These are phyloP conservation scores for Ogataea nakhonphanomensis DNA, from an alignment of 805 yeast species.

Conservation along the genomic window DNA sequence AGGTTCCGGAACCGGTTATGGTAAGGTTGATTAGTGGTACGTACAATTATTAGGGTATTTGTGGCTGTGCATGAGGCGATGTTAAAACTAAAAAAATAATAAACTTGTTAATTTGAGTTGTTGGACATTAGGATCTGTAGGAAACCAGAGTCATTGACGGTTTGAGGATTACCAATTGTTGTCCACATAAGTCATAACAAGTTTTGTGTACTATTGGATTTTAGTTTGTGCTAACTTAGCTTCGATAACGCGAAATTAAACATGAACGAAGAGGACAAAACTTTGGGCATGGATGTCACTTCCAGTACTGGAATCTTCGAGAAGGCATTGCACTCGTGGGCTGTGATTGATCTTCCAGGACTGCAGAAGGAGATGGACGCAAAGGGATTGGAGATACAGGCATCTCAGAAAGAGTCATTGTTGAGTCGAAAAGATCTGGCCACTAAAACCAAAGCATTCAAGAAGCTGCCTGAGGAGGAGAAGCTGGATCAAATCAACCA, in stretches of 20 bases:
- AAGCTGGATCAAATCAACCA: conserved; percentile 63
- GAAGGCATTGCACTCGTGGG: conserved; percentile 71
- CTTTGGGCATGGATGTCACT: conserved; percentile 9
- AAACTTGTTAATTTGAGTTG: neutral
- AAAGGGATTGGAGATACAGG: conserved; percentile 69
- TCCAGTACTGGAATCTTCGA: conserved; percentile 32
- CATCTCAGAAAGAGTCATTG: conserved; percentile 63
- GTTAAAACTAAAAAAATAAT: neutral
- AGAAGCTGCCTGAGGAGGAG: conserved; percentile 62
- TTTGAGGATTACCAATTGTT: too few species aligned
- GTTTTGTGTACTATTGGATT: too few species aligned
- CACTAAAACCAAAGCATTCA: conserved; percentile 78
- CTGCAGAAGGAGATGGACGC: conserved; percentile 73
- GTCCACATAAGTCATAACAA: too few species aligned
- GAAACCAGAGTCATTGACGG: neutral
- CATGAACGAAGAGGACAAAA: conserved; percentile 9
- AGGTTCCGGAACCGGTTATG: conserved; percentile 3
- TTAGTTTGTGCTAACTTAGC: neutral
- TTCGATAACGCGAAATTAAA: conserved; percentile 1
- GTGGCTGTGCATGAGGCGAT: conserved; percentile 7
- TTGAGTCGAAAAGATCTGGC: conserved; percentile 75
- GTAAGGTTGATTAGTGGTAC: conserved; percentile 9
- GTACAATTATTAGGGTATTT: neutral
- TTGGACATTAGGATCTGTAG: too few species aligned
- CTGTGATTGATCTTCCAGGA: conserved; percentile 63